A percentile compares a stretch with the other conserved stretches of the same genome.
Evolutionary conservation across 129 eudicot species (phyloP).

Genomic region (Tagetes erecta): DNA sequence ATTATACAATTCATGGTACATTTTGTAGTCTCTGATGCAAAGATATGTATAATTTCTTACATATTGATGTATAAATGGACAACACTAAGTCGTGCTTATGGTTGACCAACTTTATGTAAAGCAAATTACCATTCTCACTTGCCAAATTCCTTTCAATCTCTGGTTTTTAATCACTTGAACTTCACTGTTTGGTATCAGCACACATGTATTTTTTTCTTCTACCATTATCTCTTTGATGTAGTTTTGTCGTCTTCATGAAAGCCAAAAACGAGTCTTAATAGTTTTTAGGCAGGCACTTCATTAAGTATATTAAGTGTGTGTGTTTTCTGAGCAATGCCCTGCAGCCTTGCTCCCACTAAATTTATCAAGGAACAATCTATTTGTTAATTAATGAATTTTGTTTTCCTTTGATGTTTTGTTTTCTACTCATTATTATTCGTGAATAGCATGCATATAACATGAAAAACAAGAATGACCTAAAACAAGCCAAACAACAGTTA

Average conservation of each 20-base stretch:
- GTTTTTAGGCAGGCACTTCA: not conserved
- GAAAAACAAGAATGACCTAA: not conserved
- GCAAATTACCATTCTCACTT: too few relatives aligned
- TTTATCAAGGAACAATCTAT: not conserved
- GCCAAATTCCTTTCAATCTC: too few relatives aligned
- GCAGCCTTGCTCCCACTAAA: not conserved
- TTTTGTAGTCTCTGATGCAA: not conserved
- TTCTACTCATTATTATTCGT: not conserved
- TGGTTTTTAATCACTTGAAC: too few relatives aligned
- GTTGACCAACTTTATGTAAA: too few relatives aligned
- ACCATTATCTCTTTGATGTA: not conserved
- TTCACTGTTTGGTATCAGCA: not conserved
- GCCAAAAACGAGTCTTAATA: not conserved
- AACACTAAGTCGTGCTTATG: not conserved
- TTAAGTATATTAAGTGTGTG: too few relatives aligned
- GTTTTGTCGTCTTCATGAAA: not conserved
- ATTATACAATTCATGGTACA: too few relatives aligned
- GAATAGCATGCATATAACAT: not conserved
- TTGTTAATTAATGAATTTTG: not conserved
- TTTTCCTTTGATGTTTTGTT: not conserved
- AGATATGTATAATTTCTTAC: not conserved
- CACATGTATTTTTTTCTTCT: not conserved
- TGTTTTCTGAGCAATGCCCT: not conserved
- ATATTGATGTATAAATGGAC: not conserved
- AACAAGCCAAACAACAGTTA: too few relatives aligned